Evolutionary conservation across 192 early-diverging fungal species (phyloP).

Genomic region (Backusella morwellensis): DNA sequence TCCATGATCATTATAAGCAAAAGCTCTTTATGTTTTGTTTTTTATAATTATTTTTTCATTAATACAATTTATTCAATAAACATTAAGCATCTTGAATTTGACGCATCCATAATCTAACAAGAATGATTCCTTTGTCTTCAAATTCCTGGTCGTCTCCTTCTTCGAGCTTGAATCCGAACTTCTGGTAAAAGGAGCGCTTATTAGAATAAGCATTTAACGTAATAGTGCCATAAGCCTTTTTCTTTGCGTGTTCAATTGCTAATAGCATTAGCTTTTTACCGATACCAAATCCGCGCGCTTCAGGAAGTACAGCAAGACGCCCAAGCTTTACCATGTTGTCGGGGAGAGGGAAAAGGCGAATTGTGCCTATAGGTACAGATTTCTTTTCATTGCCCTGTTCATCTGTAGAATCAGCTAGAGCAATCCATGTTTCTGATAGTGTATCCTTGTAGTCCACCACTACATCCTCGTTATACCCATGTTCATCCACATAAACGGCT

Average conservation of each 20-base stretch:
- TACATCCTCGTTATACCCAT: neutral
- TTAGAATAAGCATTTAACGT: slow-evolving; percentile 15
- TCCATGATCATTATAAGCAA: no score
- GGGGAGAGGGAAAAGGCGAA: slow-evolving; percentile 14
- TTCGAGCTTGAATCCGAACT: slow-evolving; percentile 19
- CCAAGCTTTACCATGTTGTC: slow-evolving; percentile 25
- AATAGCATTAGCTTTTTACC: slow-evolving; percentile 15
- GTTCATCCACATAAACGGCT: neutral
- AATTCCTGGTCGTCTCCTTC: slow-evolving; percentile 24
- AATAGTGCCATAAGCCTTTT: neutral
- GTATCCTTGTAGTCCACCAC: neutral
- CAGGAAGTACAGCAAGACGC: slow-evolving; percentile 18
- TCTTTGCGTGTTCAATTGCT: neutral
- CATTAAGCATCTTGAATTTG: neutral
- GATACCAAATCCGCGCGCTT: slow-evolving; percentile 21
- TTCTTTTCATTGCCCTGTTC: neutral
- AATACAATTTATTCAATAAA: neutral
- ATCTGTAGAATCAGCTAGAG: neutral
- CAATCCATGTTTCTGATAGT: neutral
- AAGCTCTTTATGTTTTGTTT: no score
- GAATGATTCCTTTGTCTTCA: slow-evolving; percentile 22
- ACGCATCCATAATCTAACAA: slow-evolving; percentile 23
- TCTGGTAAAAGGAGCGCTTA: slow-evolving; percentile 24
- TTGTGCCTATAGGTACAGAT: slow-evolving; percentile 20
- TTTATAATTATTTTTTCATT: neutral